Percentiles rank a stretch among this genome's conserved stretches.
Conservation (phyloP, 805 yeast genomes). For the Saccharomyces jurei region DNA sequence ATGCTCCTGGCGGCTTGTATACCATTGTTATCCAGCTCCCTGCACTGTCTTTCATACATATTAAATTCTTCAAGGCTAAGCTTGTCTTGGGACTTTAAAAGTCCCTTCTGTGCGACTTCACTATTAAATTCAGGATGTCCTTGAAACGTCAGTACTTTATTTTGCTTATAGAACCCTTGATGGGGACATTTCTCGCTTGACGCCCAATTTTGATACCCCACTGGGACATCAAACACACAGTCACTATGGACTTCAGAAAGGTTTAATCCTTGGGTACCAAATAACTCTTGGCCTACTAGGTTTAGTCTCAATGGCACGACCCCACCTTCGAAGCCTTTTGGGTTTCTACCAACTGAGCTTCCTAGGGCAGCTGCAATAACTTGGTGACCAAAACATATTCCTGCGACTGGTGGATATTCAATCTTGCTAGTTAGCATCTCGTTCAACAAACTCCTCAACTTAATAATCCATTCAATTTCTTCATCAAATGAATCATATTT, state of each 20-base stretch:
- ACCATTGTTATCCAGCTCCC: slow-evolving; percentile 36
- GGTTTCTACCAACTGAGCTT: slow-evolving; percentile 47
- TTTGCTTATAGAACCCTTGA: slow-evolving; percentile 58
- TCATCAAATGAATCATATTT: slow-evolving; percentile 37
- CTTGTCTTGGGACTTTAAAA: background rate
- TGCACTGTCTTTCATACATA: slow-evolving; percentile 27
- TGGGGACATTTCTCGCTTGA: slow-evolving; percentile 44
- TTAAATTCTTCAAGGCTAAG: slow-evolving; percentile 18
- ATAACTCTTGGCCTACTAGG: slow-evolving; percentile 22
- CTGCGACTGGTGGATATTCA: slow-evolving; percentile 43
- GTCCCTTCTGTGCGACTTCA: slow-evolving; percentile 20
- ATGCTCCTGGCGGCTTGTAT: slow-evolving; percentile 8
- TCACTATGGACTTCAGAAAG: slow-evolving; percentile 56
- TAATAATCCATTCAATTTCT: slow-evolving; percentile 35
- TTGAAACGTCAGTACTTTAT: slow-evolving; percentile 59
- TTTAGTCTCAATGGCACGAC: slow-evolving; percentile 43
- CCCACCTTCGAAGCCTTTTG: slow-evolving; percentile 70
- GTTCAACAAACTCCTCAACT: slow-evolving; percentile 32
- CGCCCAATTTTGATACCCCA: slow-evolving; percentile 40
- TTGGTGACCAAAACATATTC: slow-evolving; percentile 88
- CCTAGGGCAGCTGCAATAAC: slow-evolving; percentile 62
- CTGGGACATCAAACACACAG: slow-evolving; percentile 39
- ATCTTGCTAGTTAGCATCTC: slow-evolving; percentile 8
- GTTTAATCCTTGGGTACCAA: slow-evolving; percentile 23
- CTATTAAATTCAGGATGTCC: slow-evolving; percentile 81